Base-by-base conservation (phyloP, 768 basidiomycete genomes). In the Calocybe gangraenosa region DNA sequence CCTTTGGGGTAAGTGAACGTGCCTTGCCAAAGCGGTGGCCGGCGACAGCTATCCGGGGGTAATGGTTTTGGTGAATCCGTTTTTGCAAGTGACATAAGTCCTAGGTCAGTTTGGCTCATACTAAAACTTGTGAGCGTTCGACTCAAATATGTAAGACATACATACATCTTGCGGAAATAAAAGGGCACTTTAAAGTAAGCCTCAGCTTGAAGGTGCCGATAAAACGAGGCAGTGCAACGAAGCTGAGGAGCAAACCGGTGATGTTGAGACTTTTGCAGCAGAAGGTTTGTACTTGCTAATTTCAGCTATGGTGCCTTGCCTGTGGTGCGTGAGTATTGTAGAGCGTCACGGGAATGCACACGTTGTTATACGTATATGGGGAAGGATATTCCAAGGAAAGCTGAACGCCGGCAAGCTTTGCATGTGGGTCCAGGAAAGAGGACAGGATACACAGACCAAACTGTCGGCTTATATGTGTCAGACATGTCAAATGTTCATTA, bases 11-110 rank as follows among this genome's bases (percentile, higher is more conserved):
- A 46, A 21, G 31, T 31, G 36, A 31, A 36, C 36, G 23, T 34
- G 22, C 38, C 42, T 32, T 51, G 43, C 32, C 14, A 37, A 37
- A 39, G 37, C 28, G 37, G 18, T 14, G 28, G 21, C 37, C 50
- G 46, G 51, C 33, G 37, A 22, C 31, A 34, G 35, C 9, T 32
- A 20, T 42, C 42, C 49, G 43, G 42, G 40, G 43, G 8, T 28
- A 30, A 21, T n/a, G 22, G 21, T 22, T 41, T 33, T 42, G 20
- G 40, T 33, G 25, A 38, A 35, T 42, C 36, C 42, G 37, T 19
- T 35, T 43, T 44, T 40, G 40, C 18, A 42, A 22, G 42, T 37
- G 35, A 20, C 20, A 17, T 21, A 22, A 11, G 30, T 40, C 17
- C 46, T 41, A 19, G 23, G 32, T n/a, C n/a, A n/a, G n/a, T n/a